Percentiles rank a stretch among this genome's conserved stretches.
Evolutionary conservation across 805 yeast species (phyloP).

Genomic region (Yamadazyma kitorensis): DNA sequence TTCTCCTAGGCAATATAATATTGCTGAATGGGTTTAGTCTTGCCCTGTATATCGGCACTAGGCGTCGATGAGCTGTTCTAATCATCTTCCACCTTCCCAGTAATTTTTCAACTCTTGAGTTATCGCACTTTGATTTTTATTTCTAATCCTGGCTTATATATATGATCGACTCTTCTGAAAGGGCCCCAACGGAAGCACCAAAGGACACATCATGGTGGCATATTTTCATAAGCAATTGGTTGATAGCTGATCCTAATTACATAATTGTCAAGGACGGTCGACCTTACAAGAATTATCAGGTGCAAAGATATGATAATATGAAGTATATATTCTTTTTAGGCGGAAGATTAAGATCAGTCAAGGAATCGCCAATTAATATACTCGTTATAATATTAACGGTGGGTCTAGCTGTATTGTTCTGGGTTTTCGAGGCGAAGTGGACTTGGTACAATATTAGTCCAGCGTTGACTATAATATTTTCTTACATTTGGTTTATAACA

Average conservation of each 20-base stretch:
- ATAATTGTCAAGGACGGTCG: slow-evolving; percentile 6
- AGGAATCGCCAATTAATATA: slow-evolving; percentile 38
- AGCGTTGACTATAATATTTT: slow-evolving; percentile 51
- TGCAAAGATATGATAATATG: slow-evolving; percentile 27
- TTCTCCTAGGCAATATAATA: neutral
- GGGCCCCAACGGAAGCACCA: no score
- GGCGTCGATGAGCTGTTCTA: no score
- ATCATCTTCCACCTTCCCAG: no score
- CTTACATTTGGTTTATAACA: slow-evolving; percentile 55
- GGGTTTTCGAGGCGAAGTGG: slow-evolving; percentile 47
- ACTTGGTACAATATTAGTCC: slow-evolving; percentile 57
- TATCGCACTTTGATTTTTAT: no score
- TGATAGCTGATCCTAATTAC: slow-evolving; percentile 25
- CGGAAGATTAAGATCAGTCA: slow-evolving; percentile 55
- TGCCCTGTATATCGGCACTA: neutral
- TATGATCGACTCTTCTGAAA: no score
- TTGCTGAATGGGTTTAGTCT: neutral
- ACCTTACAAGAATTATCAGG: slow-evolving; percentile 36
- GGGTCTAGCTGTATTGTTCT: slow-evolving; percentile 52
- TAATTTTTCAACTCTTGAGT: no score
- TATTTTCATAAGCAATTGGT: slow-evolving; percentile 25
- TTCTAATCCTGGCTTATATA: no score
- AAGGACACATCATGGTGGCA: slow-evolving; percentile 11
- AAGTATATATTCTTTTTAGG: slow-evolving; percentile 57
- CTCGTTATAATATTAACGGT: slow-evolving; percentile 32